Base-by-base conservation (phyloP, 345 rosid species). In the Boechera stricta region DNA sequence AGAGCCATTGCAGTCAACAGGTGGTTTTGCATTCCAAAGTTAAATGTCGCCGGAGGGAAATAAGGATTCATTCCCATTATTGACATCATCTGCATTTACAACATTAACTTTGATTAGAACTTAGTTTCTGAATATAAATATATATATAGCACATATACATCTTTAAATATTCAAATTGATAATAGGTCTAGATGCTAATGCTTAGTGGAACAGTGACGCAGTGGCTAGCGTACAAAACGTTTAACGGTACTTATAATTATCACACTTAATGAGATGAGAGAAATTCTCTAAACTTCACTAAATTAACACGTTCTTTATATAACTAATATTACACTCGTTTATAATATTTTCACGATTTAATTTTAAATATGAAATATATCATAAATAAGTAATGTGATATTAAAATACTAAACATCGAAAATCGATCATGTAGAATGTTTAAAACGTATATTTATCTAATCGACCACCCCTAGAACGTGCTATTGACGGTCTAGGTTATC, bases 21-120 rank as follows among this genome's bases (percentile, higher is more conserved):
- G 55, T 64, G 41, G 70, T 53, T 64, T 6, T 64, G 45, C 67
- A 77, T 38, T 36, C 72, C 62, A 13, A 71, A 48, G 51, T 57
- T 24, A 29, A 57, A 57, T 31, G 72, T 57, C 44, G 41, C 29
- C 28, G 29, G 67, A 33, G 63, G 47, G 21, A 65, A 47, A 65
- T 56, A 77, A 57, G 56, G 71, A 71, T 65, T 77, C 68, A 65
- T 64, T 16, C 73, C 68, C 81, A 72, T 49, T 4, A 26, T 49
- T 48, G 77, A 71, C 76, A 77, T 71, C 59, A 64, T 60, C 80
- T 77, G 66, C 9, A 70, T 45, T 35, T 45, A 62, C 26, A 54
- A 10, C 33, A 15, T 4, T 10, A 33, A 26, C 38, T 38, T 60
- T 75, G 15, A 5, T 31, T 66, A 67, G n/a, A 57, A 4, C 32